Conservation (phyloP, 352 stramenopile genomes). For the Globisporangium emineosum region DNA sequence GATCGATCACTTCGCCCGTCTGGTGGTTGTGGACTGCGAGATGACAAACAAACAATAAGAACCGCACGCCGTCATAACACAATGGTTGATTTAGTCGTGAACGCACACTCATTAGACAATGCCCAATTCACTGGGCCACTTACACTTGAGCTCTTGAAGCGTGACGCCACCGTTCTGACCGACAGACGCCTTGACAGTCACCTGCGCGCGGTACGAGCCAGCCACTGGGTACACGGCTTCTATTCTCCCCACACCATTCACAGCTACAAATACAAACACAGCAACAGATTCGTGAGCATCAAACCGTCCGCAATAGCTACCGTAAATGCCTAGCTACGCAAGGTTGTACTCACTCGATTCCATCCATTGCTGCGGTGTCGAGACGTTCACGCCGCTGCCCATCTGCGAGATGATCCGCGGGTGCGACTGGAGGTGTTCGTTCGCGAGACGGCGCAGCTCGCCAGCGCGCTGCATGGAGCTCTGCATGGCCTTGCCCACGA, state of each 20-base stretch:
- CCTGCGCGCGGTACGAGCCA: conserved; percentile 31
- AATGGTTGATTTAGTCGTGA: too few relatives aligned
- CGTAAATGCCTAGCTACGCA: background rate
- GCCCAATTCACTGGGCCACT: background rate
- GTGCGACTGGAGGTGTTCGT: conserved; percentile 55
- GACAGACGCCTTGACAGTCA: conserved; percentile 56
- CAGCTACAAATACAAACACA: conserved; percentile 27
- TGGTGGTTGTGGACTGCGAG: conserved; percentile 48
- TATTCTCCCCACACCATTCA: conserved; percentile 61
- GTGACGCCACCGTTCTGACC: conserved; percentile 33
- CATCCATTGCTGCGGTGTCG: conserved; percentile 63
- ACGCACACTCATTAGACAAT: too few relatives aligned
- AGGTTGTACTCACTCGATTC: conserved; percentile 53
- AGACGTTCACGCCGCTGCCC: conserved; percentile 45
- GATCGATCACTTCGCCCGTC: conserved; percentile 63
- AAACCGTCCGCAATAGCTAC: background rate
- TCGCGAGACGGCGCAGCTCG: conserved; percentile 49
- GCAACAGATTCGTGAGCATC: background rate
- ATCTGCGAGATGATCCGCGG: conserved; percentile 45
- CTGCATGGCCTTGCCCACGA: conserved; percentile 59
- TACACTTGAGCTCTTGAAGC: conserved; percentile 68
- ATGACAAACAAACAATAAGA: background rate
- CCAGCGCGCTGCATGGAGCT: conserved; percentile 57
- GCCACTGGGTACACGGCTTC: conserved; percentile 66
- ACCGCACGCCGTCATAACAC: background rate